Evolutionary conservation across 208 protist genomes (phyloP).

Genomic region (Acanthamoeba triangularis): DNA sequence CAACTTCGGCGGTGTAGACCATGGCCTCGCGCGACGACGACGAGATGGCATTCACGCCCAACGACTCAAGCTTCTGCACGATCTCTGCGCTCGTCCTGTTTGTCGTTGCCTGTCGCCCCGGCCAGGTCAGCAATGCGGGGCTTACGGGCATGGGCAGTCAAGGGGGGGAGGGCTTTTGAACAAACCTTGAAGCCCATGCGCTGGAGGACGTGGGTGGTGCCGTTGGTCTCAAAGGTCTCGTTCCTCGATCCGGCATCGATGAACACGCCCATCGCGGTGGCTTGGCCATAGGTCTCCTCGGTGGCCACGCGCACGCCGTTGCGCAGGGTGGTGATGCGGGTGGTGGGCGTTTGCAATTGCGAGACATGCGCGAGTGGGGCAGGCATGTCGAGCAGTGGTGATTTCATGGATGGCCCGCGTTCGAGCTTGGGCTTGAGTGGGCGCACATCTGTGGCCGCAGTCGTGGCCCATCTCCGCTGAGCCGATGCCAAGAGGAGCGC

Average conservation of each 20-base stretch:
- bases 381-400: not conserved
- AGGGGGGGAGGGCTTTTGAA: not conserved
- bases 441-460: not conserved
- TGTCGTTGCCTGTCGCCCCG: not conserved
- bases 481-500: not conserved
- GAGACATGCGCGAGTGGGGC: not conserved
- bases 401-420: conserved; percentile 22
- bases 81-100: conserved; percentile 20
- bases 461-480: not conserved
- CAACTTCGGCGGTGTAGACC: conserved; percentile 61
- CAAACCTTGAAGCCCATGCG: conserved; percentile 50
- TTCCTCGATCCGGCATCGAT: conserved; percentile 70
- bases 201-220: conserved; percentile 67
- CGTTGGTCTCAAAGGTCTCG: conserved; percentile 55
- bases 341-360: conserved; percentile 6
- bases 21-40: conserved; percentile 68
- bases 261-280: conserved; percentile 40
- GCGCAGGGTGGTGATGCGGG: conserved; percentile 13
- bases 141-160: too few species aligned
- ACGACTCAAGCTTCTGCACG: conserved; percentile 50
- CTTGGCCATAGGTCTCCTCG: conserved; percentile 69
- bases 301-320: conserved; percentile 74
- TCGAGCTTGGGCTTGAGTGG: not conserved
- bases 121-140: not conserved
- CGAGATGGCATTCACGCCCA: conserved; percentile 57